These are phyloP conservation scores for Chlamydomonas sp. DNA, from an alignment of 139 green algal species.

Conservation along the genomic window DNA sequence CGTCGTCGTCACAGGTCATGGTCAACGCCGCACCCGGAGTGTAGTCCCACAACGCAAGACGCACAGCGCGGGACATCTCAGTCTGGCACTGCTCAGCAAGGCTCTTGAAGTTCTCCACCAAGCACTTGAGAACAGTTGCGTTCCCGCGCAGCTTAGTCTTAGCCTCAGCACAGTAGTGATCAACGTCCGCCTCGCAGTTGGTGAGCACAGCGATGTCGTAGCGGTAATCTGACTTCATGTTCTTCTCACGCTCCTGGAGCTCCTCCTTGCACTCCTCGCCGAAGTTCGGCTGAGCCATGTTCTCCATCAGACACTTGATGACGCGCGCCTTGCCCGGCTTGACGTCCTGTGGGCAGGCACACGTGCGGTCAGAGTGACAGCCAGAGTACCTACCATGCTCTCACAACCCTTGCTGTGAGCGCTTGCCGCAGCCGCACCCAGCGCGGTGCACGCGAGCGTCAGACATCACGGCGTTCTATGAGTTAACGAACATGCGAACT, in stretches of 20 bases:
- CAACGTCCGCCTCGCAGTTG: slow-evolving; percentile 61
- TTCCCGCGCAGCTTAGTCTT: slow-evolving; percentile 67
- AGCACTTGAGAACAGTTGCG: slow-evolving; percentile 80
- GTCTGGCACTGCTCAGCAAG: slow-evolving; percentile 53
- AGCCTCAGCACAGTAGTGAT: slow-evolving; percentile 64
- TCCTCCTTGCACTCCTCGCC: slow-evolving; percentile 70
- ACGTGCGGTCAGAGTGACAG: too few relatives aligned
- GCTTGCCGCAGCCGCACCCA: too few relatives aligned
- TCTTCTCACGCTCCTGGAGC: slow-evolving; percentile 63
- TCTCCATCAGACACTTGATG: slow-evolving; percentile 72
- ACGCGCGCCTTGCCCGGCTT: slow-evolving; percentile 71
- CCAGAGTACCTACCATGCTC: too few relatives aligned
- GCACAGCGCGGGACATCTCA: slow-evolving; percentile 78
- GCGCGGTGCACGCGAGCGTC: too few relatives aligned
- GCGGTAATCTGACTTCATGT: slow-evolving; percentile 76
- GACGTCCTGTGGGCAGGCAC: slow-evolving; percentile 48
- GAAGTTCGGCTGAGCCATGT: slow-evolving; percentile 84
- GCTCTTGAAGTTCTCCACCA: slow-evolving; percentile 62
- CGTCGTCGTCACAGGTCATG: slow-evolving; percentile 76
- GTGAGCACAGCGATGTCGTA: slow-evolving; percentile 64
- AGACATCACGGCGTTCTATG: background rate
- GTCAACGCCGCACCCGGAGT: slow-evolving; percentile 66
- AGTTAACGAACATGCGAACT: background rate
- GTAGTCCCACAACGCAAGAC: slow-evolving; percentile 90
- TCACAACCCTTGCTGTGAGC: too few relatives aligned